phyloP scores from a whole-genome alignment of 106 monocot genomes.

The Allium sativum region DNA sequence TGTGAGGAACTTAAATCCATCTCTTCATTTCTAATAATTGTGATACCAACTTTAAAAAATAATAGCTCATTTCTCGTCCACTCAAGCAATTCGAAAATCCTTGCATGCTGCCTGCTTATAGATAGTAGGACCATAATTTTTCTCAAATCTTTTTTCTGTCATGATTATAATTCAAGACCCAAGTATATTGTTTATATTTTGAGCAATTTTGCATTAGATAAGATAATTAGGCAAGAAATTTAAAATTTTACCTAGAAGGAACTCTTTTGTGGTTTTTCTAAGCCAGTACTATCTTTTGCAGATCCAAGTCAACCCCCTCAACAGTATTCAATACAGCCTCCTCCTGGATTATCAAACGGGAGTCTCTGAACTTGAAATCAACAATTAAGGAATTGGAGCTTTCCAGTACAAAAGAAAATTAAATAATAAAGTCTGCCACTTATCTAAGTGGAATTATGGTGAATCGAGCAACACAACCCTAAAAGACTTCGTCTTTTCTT shows the following conservation, averaged over 20 bases:
- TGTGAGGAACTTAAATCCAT: conserved; percentile 7
- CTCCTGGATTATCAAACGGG: too few species aligned
- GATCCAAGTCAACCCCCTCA: too few species aligned
- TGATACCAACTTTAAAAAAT: conserved; percentile 9
- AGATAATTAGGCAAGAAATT: neutral
- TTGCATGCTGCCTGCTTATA: conserved; percentile 67
- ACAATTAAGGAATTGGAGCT: too few species aligned
- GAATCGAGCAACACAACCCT: too few species aligned
- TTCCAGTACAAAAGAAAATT: too few species aligned
- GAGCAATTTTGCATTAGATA: neutral
- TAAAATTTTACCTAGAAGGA: conserved; percentile 55
- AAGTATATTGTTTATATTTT: neutral
- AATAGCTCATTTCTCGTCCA: conserved; percentile 1
- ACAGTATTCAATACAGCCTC: too few species aligned
- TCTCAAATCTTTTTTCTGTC: conserved; percentile 66
- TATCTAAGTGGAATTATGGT: too few species aligned
- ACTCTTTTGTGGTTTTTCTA: conserved; percentile 82
- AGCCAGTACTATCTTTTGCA: too few species aligned
- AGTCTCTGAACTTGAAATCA: too few species aligned
- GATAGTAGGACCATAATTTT: conserved; percentile 77
- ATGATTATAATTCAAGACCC: conserved; percentile 5
- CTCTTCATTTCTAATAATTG: conserved; percentile 1
- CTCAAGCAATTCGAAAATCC: conserved; percentile 22
- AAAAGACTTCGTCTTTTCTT: too few species aligned
- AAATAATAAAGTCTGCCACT: too few species aligned